Conservation (phyloP, 352 stramenopile species). For the Phytopythium oedochilum region DNA sequence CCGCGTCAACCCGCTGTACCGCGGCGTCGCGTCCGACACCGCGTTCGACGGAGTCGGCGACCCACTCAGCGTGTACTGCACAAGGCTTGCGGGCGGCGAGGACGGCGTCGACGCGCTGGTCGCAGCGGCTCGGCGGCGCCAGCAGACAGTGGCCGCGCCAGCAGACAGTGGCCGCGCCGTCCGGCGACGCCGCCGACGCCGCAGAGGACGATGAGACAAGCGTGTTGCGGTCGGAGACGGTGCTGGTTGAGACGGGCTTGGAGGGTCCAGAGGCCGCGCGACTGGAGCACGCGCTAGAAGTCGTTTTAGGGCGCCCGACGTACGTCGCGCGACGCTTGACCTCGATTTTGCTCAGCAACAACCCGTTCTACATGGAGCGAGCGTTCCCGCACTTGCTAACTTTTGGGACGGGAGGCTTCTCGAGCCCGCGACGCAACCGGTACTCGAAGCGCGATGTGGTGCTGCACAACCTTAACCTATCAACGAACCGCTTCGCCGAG, state of each 20-base stretch:
- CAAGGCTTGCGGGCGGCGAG: no score
- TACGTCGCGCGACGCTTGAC: slow-evolving; percentile 11
- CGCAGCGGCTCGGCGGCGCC: no score
- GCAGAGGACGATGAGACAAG: no score
- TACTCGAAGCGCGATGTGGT: slow-evolving; percentile 18
- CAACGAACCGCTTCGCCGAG: slow-evolving; percentile 14
- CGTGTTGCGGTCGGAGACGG: slow-evolving; percentile 4
- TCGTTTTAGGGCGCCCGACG: neutral
- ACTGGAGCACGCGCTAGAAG: slow-evolving; percentile 2
- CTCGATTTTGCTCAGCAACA: slow-evolving; percentile 6
- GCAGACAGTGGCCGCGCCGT: no score
- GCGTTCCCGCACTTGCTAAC: slow-evolving; percentile 14
- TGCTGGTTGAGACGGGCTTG: slow-evolving; percentile 11
- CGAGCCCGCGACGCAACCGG: slow-evolving; percentile 1
- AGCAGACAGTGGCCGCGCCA: no score
- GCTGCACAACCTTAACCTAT: slow-evolving; percentile 19
- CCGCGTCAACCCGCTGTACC: neutral
- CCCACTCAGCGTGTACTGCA: no score
- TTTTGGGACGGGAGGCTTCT: slow-evolving; percentile 18
- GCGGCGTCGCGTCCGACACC: neutral
- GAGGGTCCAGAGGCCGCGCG: slow-evolving; percentile 2
- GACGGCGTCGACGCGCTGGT: no score
- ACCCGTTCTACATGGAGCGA: slow-evolving; percentile 15
- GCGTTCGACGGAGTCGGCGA: neutral
- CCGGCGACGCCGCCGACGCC: no score